Base-by-base conservation (phyloP, 2,329 filamentous ascomycete species). In the Sporothrix brasiliensis region DNA sequence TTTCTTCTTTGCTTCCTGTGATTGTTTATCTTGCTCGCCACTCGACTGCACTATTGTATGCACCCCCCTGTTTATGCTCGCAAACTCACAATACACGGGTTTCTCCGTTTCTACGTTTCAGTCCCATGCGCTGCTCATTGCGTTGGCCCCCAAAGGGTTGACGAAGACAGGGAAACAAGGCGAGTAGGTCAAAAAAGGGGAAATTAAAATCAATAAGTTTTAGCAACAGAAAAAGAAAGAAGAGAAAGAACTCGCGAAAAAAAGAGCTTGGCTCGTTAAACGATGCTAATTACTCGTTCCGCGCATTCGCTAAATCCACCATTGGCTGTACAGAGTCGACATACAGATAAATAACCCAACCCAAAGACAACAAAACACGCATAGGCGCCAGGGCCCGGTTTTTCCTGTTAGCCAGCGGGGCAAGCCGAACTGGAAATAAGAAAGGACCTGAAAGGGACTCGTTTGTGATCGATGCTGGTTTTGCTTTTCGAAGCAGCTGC, bases 341-440 rank as follows among this genome's bases (percentile, higher is more conserved):
- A 34, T 34, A 34, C 34, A 9, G 1, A 9, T 47, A 47, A 13
- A 13, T 16, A 14, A 60, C 56, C 56, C 56, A 60, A 21, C 27
- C 27, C 24, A 30, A 41, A 14, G 1, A 11, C 34, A 16, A 21
- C 19, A 19, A n/a, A 39, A 41, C 34, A 7, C n/a, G 56, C 39
- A 34, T n/a, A 41, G 34, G 56, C 56, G 56, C 56, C 56, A 61
- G 34, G 56, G 56, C 56, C 56, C 56, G 56, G 56, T 30, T 63
- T 63, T 49, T 34, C 61, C 61, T 65, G 61, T 16, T 54, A 53
- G 63, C 47, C 63, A 67, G 44, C 63, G 63, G 63, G 24, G 63
- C 63, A 41, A 34, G 49, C 63, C 63, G 63, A 14, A 16, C 16
- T 39, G 44, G 27, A 39, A 34, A 34, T 34, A 34, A 34, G 7